Conservation (phyloP, 225 moss, liverwort and hornwort genomes). For the Marchantia polymorpha region DNA sequence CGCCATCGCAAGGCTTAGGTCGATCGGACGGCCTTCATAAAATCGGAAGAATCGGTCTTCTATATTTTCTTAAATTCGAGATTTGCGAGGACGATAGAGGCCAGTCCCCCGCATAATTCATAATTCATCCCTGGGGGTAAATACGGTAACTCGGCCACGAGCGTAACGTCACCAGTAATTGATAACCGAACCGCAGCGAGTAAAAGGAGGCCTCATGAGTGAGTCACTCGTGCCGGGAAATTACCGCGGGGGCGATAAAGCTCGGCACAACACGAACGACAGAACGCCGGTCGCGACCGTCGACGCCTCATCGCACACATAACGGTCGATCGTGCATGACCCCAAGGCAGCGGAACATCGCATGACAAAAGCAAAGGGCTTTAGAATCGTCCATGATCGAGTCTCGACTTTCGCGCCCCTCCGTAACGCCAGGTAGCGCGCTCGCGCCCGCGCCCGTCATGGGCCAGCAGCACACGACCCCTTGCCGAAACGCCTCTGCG, state of each 20-base stretch:
- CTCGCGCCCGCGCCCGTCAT: not conserved
- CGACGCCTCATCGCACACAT: not conserved
- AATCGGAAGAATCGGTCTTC: too few relatives aligned
- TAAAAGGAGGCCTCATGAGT: too few relatives aligned
- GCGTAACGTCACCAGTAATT: not conserved
- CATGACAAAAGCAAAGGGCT: too few relatives aligned
- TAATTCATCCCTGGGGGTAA: not conserved
- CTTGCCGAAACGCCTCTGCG: not conserved
- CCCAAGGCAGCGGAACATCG: too few relatives aligned
- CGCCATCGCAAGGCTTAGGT: too few relatives aligned
- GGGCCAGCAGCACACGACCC: not conserved
- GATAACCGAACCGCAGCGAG: not conserved
- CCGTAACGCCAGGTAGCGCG: not conserved
- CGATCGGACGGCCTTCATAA: too few relatives aligned
- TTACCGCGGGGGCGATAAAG: not conserved
- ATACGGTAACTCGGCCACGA: not conserved
- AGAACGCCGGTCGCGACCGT: not conserved
- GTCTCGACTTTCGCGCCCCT: not conserved
- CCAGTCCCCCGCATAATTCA: not conserved
- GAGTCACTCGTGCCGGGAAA: not conserved
- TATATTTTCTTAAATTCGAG: not conserved
- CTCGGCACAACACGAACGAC: not conserved
- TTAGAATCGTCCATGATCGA: not conserved
- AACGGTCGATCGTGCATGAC: not conserved
- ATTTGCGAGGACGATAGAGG: not conserved